Evolutionary conservation across 768 basidiomycete genomes (phyloP), one percentile per base, ranked within the genome.

Genomic region (Amanita thiersii): DNA sequence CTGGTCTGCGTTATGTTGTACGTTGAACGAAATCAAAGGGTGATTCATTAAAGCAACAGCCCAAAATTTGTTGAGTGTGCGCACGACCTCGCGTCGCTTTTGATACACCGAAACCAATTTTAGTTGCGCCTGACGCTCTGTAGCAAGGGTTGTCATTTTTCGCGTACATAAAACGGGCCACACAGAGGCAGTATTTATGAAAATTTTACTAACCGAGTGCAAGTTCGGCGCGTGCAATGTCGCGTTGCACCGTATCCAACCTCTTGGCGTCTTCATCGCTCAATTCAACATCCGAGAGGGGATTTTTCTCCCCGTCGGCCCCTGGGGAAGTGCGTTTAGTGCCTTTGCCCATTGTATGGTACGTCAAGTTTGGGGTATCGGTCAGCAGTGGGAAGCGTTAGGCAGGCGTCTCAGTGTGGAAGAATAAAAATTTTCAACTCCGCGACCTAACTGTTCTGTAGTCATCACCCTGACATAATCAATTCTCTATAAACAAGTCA

Each of bases 271-370:
- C 77, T 54, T 79, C 83, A 33, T 83, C 79, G 44, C 69, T 72
- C 50, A 89, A 70, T 50, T 84, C 79, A 37, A 83, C 77, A 35
- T 72, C 70, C 45, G 74, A 64, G 21, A 86, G 68, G 48, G 79
- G 76, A 56, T 70, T 72, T 59, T 86, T 87, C 57, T 77, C 77
- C n/a, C 68, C 73, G 36, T 85, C 81, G 32, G 80, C 75, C 8
- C 85, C 86, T n/a, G 86, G 81, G 44, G 84, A 82, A 31, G 73
- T 78, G 61, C 87, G 82, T 69, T 90, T 86, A 52, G 72, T 78
- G 33, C 73, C 70, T 50, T 69, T 72, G 43, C 55, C 54, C 67
- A 69, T 70, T 47, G 43, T 21, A 35, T 35, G 44, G n/a, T 43
- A 38, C 18, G n/a, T 45, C 34, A 42, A 51, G 39, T 47, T 42